Base-by-base conservation (phyloP, 2,329 filamentous ascomycete species). In the Pseudogymnoascus sp. region DNA sequence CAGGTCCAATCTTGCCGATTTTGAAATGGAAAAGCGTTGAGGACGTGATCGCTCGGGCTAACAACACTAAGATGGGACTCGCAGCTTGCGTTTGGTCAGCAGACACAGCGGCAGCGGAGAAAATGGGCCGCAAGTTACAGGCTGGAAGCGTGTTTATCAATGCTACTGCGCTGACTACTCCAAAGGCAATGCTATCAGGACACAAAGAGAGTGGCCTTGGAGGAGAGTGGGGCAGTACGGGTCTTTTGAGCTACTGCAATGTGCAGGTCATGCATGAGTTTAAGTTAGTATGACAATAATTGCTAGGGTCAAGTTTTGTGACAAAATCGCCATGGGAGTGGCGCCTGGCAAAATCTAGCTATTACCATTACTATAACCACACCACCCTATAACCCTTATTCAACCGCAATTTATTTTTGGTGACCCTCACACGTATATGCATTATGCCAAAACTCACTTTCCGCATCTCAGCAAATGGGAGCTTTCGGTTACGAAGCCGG, bases 61-160 rank as follows among this genome's bases (percentile, higher is more conserved):
- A 86, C 63, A 73, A 77, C 18, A 73, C 74, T 1, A 74, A 79
- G 20, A 78, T 76, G 30, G 83, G 81, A 0, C 76, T 86, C 0
- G 82, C 81, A 0, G 78, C 81, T 1, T 83, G 82, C 0, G 78
- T 87, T 0, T 87, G 83, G 75, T 80, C 76, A 14, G 76, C 74
- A 14, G 81, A 87, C 62, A 61, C 81, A 1, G 72, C 71, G 1
- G 73, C 76, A 3, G 84, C 82, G 0, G 75, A 76, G 32, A 72
- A 74, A 3, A 79, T 87, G 41, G 83, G 81, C 0, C 69, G 76
- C 28, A 75, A 78, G 54, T 69, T 88, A 9, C 78, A 85, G 65
- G 78, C 81, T 0, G 84, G 84, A 0, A 79, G 73, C 9, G 80
- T 87, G 0, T 87, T 82, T 78, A 79, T 87, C 65, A 87, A 87